Evolutionary conservation across 805 yeast species (phyloP).

Genomic region (Candida nitratophila): DNA sequence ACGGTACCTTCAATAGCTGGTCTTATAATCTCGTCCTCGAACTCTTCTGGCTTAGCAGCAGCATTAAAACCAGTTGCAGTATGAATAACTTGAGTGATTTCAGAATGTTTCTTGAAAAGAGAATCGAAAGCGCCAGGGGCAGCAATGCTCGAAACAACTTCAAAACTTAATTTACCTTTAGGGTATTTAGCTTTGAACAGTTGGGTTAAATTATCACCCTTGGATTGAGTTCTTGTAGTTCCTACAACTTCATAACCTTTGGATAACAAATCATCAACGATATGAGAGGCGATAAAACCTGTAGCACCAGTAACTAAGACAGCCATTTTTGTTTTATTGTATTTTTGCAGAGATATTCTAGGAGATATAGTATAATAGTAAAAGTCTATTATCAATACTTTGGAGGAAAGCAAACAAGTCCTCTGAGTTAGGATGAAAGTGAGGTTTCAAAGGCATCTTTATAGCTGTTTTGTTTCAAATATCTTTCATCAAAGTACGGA

Average conservation of each 20-base stretch:
- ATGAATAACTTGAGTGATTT: slow-evolving; percentile 38
- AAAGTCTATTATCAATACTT: too few relatives aligned
- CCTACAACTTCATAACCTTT: slow-evolving; percentile 22
- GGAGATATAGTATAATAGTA: too few relatives aligned
- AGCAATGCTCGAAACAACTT: slow-evolving; percentile 26
- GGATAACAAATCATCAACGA: slow-evolving; percentile 17
- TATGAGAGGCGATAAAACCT: slow-evolving; percentile 16
- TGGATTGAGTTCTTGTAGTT: slow-evolving; percentile 19
- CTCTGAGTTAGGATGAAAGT: too few relatives aligned
- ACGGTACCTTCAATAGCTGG: slow-evolving; percentile 42
- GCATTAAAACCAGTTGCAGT: slow-evolving; percentile 43
- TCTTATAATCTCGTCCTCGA: slow-evolving; percentile 31
- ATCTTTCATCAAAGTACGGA: too few relatives aligned
- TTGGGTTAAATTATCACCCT: background rate
- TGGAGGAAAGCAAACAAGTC: too few relatives aligned
- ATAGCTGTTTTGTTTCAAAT: too few relatives aligned
- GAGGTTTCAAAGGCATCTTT: too few relatives aligned
- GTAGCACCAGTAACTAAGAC: background rate
- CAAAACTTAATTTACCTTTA: slow-evolving; percentile 18
- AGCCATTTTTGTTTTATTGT: too few relatives aligned
- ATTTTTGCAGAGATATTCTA: too few relatives aligned
- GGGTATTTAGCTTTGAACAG: slow-evolving; percentile 9
- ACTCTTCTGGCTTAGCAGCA: slow-evolving; percentile 23
- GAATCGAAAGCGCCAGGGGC: slow-evolving; percentile 34
- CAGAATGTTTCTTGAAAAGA: slow-evolving; percentile 25